These are phyloP conservation scores for Blastobotrys elegans DNA, from an alignment of 1,139 yeast genomes.

Conservation along the genomic window DNA sequence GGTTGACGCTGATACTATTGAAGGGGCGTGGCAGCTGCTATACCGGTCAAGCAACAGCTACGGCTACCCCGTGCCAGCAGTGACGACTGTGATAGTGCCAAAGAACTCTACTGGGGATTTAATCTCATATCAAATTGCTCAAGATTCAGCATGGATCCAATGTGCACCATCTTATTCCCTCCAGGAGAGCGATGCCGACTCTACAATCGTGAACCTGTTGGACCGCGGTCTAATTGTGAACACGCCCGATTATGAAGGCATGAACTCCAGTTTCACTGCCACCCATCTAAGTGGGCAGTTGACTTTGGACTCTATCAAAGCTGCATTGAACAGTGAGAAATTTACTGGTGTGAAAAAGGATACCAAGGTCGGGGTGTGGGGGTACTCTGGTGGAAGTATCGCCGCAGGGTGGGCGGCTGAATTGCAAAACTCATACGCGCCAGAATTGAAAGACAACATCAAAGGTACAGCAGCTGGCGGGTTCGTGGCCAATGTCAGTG, in stretches of 20 bases:
- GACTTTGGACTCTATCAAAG: slow-evolving; percentile 27
- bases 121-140: slow-evolving; percentile 29
- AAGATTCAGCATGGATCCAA: slow-evolving; percentile 27
- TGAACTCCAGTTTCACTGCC: slow-evolving; percentile 24
- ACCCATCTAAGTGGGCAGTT: slow-evolving; percentile 26
- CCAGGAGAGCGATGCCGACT: slow-evolving; percentile 10
- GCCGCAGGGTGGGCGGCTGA: slow-evolving; percentile 35
- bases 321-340: slow-evolving; percentile 16
- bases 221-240: slow-evolving; percentile 19
- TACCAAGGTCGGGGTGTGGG: slow-evolving; percentile 24
- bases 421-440: slow-evolving; percentile 28
- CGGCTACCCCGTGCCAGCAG: slow-evolving; percentile 26
- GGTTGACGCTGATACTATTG: not conserved
- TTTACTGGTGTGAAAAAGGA: slow-evolving; percentile 18
- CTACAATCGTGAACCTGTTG: slow-evolving; percentile 5
- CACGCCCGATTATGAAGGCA: slow-evolving; percentile 30
- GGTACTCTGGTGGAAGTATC: slow-evolving; percentile 32
- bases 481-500: slow-evolving; percentile 24
- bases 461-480: slow-evolving; percentile 30
- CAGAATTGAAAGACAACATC: slow-evolving; percentile 29
- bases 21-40: slow-evolving; percentile 22
- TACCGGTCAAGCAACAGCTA: slow-evolving; percentile 26
- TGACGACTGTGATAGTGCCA: slow-evolving; percentile 30
- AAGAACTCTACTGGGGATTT: slow-evolving; percentile 17
- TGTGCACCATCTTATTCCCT: slow-evolving; percentile 32